Evolutionary conservation across 257 asterid genomes (phyloP).

Genomic region (Craterostigma plantagineum): DNA sequence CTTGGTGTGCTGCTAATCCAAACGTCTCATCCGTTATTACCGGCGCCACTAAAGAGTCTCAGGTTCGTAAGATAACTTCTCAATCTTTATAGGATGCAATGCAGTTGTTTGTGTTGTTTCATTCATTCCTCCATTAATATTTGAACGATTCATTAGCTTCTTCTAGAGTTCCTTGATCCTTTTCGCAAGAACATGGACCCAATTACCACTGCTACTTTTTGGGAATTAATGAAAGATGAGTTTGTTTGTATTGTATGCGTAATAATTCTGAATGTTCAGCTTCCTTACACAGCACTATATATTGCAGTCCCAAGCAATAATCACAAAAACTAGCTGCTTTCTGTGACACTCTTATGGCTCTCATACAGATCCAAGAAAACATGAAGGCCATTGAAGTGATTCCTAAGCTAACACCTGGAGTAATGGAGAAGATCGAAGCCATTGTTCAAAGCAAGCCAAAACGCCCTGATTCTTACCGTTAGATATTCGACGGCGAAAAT

Average conservation of each 20-base stretch:
- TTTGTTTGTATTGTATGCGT: no score
- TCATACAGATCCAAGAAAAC: slow-evolving; percentile 67
- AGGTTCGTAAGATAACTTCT: slow-evolving; percentile 26
- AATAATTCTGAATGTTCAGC: no score
- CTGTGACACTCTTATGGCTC: background rate
- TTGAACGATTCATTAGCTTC: no score
- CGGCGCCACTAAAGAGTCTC: slow-evolving; percentile 84
- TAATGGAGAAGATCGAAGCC: slow-evolving; percentile 76
- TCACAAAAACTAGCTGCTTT: no score
- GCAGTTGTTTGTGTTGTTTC: background rate
- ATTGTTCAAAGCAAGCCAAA: slow-evolving; percentile 76
- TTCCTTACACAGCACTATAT: no score
- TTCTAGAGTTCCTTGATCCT: no score
- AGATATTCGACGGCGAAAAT: slow-evolving; percentile 8
- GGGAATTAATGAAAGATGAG: no score
- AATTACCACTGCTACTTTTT: no score
- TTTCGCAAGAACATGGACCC: no score
- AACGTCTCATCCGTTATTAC: slow-evolving; percentile 90
- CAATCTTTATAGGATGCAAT: background rate
- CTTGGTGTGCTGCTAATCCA: slow-evolving; percentile 97
- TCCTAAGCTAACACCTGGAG: slow-evolving; percentile 65
- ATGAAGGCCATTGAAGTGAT: slow-evolving; percentile 83
- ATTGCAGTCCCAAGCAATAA: no score
- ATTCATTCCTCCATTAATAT: background rate
- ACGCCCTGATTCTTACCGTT: slow-evolving; percentile 72